Conservation (phyloP, 1,284 basidiomycete species). For the Ganoderma boninense region DNA sequence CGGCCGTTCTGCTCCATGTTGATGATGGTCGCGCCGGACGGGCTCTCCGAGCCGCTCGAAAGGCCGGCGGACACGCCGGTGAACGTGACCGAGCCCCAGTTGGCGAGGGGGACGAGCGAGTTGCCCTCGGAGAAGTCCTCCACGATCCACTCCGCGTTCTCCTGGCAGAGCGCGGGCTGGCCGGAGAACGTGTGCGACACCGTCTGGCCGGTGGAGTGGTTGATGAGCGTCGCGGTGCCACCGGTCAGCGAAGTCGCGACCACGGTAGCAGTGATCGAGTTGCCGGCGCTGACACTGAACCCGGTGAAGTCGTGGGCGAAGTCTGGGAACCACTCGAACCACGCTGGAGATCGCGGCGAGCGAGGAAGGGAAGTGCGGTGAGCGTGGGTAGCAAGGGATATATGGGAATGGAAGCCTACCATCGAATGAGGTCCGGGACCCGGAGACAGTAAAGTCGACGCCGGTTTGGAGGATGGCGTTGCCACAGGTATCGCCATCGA, state of each 20-base stretch:
- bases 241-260: constrained; percentile 38
- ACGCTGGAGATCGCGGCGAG: constrained; percentile 35
- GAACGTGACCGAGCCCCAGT: constrained; percentile 46
- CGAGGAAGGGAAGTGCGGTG: not conserved
- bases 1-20: constrained; percentile 42
- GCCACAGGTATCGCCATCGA: constrained; percentile 32
- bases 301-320: constrained; percentile 45
- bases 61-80: constrained; percentile 27
- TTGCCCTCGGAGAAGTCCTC: constrained; percentile 46
- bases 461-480: constrained; percentile 36
- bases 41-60: constrained; percentile 25
- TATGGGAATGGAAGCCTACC: constrained; percentile 23
- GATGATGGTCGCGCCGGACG: constrained; percentile 41
- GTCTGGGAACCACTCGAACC: constrained; percentile 51
- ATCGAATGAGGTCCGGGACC: constrained; percentile 36
- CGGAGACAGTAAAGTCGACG: constrained; percentile 41
- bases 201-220: constrained; percentile 40
- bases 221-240: constrained; percentile 43
- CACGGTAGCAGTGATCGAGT: constrained; percentile 42
- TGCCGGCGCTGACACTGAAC: constrained; percentile 41
- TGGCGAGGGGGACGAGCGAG: constrained; percentile 46
- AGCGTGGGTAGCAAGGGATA: not conserved
- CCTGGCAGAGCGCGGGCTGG: constrained; percentile 43
- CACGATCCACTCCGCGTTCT: constrained; percentile 40
- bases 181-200: constrained; percentile 41